Base-by-base conservation (phyloP, 306 rosid genomes). In the Elaeagnus macrophylla region DNA sequence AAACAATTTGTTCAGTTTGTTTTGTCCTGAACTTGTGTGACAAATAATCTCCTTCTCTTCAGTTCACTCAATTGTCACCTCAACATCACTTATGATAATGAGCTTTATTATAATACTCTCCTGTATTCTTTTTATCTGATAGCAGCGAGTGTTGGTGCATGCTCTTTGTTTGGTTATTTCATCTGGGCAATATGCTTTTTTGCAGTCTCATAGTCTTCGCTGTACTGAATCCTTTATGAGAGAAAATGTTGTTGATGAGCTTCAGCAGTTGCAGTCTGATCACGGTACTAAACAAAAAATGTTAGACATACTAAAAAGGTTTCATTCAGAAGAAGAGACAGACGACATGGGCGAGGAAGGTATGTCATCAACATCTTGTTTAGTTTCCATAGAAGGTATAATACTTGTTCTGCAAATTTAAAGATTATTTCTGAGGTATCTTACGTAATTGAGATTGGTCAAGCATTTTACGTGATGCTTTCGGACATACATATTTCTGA, bases 221-320 rank as follows among this genome's bases (percentile, higher is more conserved):
- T 91, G 97, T 17, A 91, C 95, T 6, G 95, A 91, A 69, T 91
- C 93, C 55, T 91, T 91, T 73, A 86, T 91, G 95, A 67, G 80
- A 73, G 95, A 86, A 60, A 86, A 86, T 71, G 97, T 91, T 53
- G 93, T 80, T 43, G 83, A 54, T 68, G 96, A 86, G 69, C 84
- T 91, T 59, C 81, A 52, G 40, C 83, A 82, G 20, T 64, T 84
- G 83, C 79, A 68, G 52, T 76, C 95, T 13, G 57, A 78, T 56
- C 89, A 84, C 11, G 68, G 74, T 67, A 71, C 80, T 51, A 91
- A 84, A 59, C 78, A 48, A 8, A 86, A 91, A 74, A 91, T 82
- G 89, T 36, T 91, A 39, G 93, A 76, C 53, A 84, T 91, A 42
- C 71, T 90, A 69, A 86, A 83, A 68, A 64, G 91, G 40, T 78